These are phyloP conservation scores for Trichoderma oligosporum DNA, from an alignment of 2,329 filamentous ascomycete species.

Conservation along the genomic window DNA sequence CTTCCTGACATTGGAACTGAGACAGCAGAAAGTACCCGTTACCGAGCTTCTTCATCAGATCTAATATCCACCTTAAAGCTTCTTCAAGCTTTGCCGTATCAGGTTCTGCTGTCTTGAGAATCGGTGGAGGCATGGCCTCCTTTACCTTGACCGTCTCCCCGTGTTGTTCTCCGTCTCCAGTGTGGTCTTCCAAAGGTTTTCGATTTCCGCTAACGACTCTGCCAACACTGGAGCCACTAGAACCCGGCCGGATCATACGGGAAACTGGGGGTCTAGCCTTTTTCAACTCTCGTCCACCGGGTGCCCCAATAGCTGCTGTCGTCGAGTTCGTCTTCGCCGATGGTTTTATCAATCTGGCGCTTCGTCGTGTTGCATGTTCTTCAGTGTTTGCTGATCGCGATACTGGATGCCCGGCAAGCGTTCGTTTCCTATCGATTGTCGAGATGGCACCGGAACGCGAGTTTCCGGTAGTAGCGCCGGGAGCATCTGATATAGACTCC, in stretches of 20 bases:
- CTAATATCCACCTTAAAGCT: slow-evolving; percentile 70
- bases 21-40: slow-evolving; percentile 74
- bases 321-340: slow-evolving; percentile 62
- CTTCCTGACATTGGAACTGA: slow-evolving; percentile 74
- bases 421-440: slow-evolving; percentile 73
- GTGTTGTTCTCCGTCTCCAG: slow-evolving; percentile 65
- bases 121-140: slow-evolving; percentile 37
- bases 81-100: slow-evolving; percentile 69
- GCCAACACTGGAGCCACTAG: slow-evolving; percentile 69
- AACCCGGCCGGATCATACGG: slow-evolving; percentile 60
- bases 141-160: slow-evolving; percentile 54
- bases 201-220: slow-evolving; percentile 87
- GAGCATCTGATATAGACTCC: slow-evolving; percentile 43
- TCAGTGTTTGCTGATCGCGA: slow-evolving; percentile 50
- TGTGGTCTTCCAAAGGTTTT: slow-evolving; percentile 65
- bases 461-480: slow-evolving; percentile 36
- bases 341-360: slow-evolving; percentile 69
- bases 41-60: slow-evolving; percentile 77
- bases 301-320: slow-evolving; percentile 50
- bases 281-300: slow-evolving; percentile 68
- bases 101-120: slow-evolving; percentile 40
- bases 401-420: slow-evolving; percentile 78
- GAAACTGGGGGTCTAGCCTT: slow-evolving; percentile 74
- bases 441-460: slow-evolving; percentile 37
- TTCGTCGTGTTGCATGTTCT: slow-evolving; percentile 62